Conservation (phyloP, 108 stramenopile species). For the Chaetoceros tenuissimus region DNA sequence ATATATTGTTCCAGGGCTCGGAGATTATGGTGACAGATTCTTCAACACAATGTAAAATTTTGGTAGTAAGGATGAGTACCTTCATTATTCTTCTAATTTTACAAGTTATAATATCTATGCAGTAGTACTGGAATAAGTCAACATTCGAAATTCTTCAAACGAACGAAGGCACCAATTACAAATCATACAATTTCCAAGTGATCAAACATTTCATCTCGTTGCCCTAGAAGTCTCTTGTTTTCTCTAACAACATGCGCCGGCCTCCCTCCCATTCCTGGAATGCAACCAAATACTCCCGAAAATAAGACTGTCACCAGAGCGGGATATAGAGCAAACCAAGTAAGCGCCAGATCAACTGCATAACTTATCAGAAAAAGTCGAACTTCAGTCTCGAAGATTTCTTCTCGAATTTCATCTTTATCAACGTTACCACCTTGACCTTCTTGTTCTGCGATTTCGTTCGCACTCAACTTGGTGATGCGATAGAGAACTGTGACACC, state of each 20-base stretch:
- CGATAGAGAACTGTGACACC: slow-evolving; percentile 43
- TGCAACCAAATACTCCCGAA: slow-evolving; percentile 35
- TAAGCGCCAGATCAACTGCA: slow-evolving; percentile 48
- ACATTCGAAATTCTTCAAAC: too few relatives aligned
- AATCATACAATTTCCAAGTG: too few relatives aligned
- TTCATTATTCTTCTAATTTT: too few relatives aligned
- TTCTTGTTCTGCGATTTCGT: not conserved
- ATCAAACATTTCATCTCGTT: too few relatives aligned
- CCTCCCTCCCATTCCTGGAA: too few relatives aligned
- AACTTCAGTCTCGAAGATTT: slow-evolving; percentile 20
- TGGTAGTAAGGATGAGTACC: too few relatives aligned
- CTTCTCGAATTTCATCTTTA: slow-evolving; percentile 6
- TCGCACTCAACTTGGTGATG: slow-evolving; percentile 20
- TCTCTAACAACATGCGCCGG: too few relatives aligned
- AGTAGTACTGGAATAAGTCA: too few relatives aligned
- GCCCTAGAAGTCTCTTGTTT: too few relatives aligned
- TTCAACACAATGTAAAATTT: slow-evolving; percentile 60
- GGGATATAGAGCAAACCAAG: slow-evolving; percentile 60
- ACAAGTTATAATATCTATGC: too few relatives aligned
- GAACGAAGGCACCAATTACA: too few relatives aligned
- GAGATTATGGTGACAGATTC: slow-evolving; percentile 96
- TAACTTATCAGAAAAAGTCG: slow-evolving; percentile 61
- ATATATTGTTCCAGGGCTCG: slow-evolving; percentile 96
- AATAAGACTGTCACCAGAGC: slow-evolving; percentile 60
- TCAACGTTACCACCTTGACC: slow-evolving; percentile 8